These are phyloP conservation scores for Agarophyton chilense DNA, from an alignment of 23 red algal genomes.

Conservation along the genomic window DNA sequence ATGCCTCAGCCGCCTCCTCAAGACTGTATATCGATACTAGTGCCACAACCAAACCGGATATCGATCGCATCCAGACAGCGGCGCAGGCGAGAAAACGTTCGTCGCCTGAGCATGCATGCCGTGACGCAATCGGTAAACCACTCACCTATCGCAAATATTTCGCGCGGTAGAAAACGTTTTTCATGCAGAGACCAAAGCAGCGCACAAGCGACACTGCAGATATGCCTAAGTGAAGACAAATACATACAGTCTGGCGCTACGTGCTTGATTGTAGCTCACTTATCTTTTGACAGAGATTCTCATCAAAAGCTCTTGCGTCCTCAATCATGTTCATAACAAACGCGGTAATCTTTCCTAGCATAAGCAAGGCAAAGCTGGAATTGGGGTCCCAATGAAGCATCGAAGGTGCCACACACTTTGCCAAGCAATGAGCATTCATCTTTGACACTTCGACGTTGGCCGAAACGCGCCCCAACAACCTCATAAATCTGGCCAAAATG, in stretches of 20 bases:
- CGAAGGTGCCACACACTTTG: slow-evolving; percentile 79
- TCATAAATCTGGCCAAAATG: slow-evolving; percentile 77
- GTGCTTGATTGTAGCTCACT: slow-evolving; percentile 32
- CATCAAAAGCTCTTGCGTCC: slow-evolving; percentile 80
- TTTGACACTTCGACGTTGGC: slow-evolving; percentile 63
- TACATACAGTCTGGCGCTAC: background rate
- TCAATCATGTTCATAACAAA: slow-evolving; percentile 90
- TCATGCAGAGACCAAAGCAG: background rate
- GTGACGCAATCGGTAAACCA: background rate
- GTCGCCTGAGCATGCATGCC: background rate
- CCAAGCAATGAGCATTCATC: slow-evolving; percentile 91
- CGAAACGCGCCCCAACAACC: slow-evolving; percentile 73
- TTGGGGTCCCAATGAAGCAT: slow-evolving; percentile 91
- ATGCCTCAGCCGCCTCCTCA: background rate
- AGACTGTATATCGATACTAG: background rate
- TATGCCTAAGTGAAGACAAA: background rate
- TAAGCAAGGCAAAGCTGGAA: slow-evolving; percentile 71
- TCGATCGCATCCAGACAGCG: background rate
- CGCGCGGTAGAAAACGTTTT: background rate
- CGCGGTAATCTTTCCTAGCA: slow-evolving; percentile 90
- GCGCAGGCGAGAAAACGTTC: background rate
- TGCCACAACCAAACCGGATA: background rate
- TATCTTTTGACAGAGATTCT: slow-evolving; percentile 71
- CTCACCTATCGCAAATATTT: background rate
- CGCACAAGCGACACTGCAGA: background rate